Conservation (phyloP, 2,329 filamentous ascomycete genomes). For the Venturia asperata region DNA sequence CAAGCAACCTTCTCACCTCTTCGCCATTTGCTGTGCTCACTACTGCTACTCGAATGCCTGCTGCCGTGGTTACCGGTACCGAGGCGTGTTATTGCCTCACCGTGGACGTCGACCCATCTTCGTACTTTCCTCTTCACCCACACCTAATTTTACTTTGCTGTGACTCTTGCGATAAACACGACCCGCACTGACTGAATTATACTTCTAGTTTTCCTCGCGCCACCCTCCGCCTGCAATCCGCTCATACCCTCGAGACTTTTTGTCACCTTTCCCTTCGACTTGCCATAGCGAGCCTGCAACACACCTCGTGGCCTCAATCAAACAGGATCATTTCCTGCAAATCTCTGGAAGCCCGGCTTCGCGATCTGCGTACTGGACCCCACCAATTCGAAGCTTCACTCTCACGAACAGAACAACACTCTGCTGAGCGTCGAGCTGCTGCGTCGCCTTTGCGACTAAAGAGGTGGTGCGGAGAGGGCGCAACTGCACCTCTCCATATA, state of each 20-base stretch:
- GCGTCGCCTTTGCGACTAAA: slow-evolving; percentile 17
- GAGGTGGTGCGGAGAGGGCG: slow-evolving; percentile 35
- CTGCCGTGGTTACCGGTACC: not conserved
- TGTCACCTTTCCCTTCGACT: not conserved
- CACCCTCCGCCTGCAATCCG: not conserved
- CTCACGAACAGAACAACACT: slow-evolving; percentile 1
- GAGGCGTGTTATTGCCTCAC: slow-evolving; percentile 5
- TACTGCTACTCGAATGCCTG: not conserved
- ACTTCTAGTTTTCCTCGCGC: not conserved
- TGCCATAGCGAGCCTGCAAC: not conserved
- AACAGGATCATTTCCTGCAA: slow-evolving; percentile 1
- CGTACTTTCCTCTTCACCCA: slow-evolving; percentile 4
- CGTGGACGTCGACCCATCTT: slow-evolving; percentile 4
- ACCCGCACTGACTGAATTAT: not conserved
- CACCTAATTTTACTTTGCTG: not conserved
- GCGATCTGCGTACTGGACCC: not conserved
- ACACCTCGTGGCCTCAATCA: not conserved
- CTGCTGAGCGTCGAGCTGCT: slow-evolving; percentile 14
- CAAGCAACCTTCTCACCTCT: not conserved
- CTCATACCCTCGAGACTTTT: not conserved
- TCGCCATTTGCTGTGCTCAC: not conserved
- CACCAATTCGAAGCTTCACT: slow-evolving; percentile 1
- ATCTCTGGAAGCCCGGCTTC: not conserved
- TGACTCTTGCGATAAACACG: not conserved
- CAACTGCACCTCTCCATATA: slow-evolving; percentile 37